Percentiles rank a stretch among this genome's conserved stretches.
Conservation (phyloP, 2,329 filamentous ascomycete species). For the Fusarium heterosporum region DNA sequence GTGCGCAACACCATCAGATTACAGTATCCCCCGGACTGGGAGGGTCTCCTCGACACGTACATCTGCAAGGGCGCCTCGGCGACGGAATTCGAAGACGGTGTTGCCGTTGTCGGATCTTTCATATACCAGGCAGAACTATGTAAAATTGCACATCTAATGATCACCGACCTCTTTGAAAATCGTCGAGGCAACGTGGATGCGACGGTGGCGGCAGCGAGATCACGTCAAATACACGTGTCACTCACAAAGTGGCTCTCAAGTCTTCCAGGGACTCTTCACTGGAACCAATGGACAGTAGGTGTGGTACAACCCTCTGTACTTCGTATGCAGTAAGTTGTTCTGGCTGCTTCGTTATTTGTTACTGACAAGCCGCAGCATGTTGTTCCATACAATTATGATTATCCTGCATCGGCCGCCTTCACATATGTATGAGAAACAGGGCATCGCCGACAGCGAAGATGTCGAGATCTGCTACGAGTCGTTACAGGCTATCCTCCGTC, state of each 20-base stretch:
- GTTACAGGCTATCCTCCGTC: slow-evolving; percentile 57
- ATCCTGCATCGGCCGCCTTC: slow-evolving; percentile 63
- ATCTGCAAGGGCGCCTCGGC: slow-evolving; percentile 58
- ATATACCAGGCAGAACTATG: slow-evolving; percentile 61
- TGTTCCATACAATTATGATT: slow-evolving; percentile 64
- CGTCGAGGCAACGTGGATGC: slow-evolving; percentile 56
- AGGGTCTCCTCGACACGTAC: slow-evolving; percentile 60
- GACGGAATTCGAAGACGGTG: slow-evolving; percentile 60
- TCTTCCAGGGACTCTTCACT: slow-evolving; percentile 60
- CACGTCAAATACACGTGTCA: slow-evolving; percentile 59
- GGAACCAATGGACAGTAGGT: slow-evolving; percentile 63
- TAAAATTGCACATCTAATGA: slow-evolving; percentile 63
- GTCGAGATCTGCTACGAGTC: slow-evolving; percentile 64
- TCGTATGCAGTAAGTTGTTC: slow-evolving; percentile 57
- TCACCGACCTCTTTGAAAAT: slow-evolving; percentile 64
- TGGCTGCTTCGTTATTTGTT: background rate
- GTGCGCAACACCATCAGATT: slow-evolving; percentile 62
- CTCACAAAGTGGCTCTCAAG: slow-evolving; percentile 60
- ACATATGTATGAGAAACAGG: slow-evolving; percentile 56
- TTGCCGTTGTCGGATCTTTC: slow-evolving; percentile 58
- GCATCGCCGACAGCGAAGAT: slow-evolving; percentile 56
- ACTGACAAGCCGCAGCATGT: slow-evolving; percentile 51
- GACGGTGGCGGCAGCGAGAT: slow-evolving; percentile 56
- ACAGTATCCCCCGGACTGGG: slow-evolving; percentile 62
- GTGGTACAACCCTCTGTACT: slow-evolving; percentile 60